A percentile compares a stretch with the other conserved stretches of the same genome.
Conservation (phyloP, 2,329 filamentous ascomycete species). For the Diaporthe citri region DNA sequence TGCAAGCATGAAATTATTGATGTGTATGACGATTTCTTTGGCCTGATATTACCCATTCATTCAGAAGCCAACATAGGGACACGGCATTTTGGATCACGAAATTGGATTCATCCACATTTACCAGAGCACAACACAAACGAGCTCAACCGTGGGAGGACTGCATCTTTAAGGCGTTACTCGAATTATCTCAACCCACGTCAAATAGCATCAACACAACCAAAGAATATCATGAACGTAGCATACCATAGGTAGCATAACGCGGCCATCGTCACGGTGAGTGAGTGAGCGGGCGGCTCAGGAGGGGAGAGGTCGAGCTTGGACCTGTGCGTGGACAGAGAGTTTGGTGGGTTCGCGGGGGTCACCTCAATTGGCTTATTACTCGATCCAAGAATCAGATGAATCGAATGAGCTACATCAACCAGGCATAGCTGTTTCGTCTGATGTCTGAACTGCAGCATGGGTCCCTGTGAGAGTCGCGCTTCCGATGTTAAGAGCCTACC, state of each 20-base stretch:
- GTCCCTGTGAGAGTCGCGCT: constrained; percentile 16
- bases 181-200: constrained; percentile 17
- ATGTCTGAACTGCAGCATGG: constrained; percentile 33
- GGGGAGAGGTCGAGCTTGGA: constrained; percentile 10
- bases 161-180: constrained; percentile 36
- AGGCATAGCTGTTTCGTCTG: constrained; percentile 33
- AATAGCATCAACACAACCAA: constrained; percentile 19
- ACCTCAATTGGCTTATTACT: constrained; percentile 31
- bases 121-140: not conserved
- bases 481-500: constrained; percentile 7
- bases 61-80: constrained; percentile 2
- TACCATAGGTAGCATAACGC: constrained; percentile 9
- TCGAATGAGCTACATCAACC: constrained; percentile 31
- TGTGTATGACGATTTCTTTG: not conserved
- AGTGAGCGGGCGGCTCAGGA: not conserved
- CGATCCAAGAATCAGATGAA: constrained; percentile 32
- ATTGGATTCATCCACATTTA: constrained; percentile 28
- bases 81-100: constrained; percentile 16
- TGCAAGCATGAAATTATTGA: constrained; percentile 18
- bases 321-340: constrained; percentile 8
- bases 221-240: constrained; percentile 26
- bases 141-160: constrained; percentile 22
- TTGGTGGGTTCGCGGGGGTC: constrained; percentile 25
- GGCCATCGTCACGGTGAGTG: not conserved
- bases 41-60: constrained; percentile 10